Evolutionary conservation across 2,329 filamentous ascomycete species (phyloP), one percentile per base, ranked within the genome.

Genomic region (Tympanopsis confertula): DNA sequence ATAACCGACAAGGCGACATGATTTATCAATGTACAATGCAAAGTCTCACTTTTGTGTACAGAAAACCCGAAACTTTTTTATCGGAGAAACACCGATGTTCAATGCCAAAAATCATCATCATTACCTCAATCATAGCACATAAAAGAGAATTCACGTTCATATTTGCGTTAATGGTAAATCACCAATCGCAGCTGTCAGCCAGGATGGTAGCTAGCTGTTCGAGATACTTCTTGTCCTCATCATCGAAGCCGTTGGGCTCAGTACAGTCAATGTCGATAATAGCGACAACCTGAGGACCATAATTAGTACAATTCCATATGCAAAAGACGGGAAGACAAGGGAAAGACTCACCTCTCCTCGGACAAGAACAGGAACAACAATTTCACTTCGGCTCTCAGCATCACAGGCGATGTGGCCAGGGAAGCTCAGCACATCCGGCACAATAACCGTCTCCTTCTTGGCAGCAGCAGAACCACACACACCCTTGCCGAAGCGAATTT

Each of bases 191-290:
- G 38, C 69, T 68, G 41, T 54, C 61, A 1, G 62, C 69, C 19
- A 86, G 52, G 40, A 86, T 47, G 13, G 48, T 59, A 1, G 79
- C 81, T 49, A 89, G 57, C 48, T 72, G 61, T 56, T 89, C 82
- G 41, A 91, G 55, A 46, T 72, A 72, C 42, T 52, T 55, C 56
- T 68, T 67, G 54, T 91, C 85, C 33, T 78, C 69, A 41, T 74
- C 66, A 45, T 85, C 75, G 46, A 88, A 88, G 0, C 83, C 82
- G 13, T 69, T 58, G 38, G 70, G 46, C 24, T 69, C 73, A 1
- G 78, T 74, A 51, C 85, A 89, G 55, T 91, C 85, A 18, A 89
- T 66, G 50, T 91, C 85, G 42, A 91, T 85, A 44, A 89, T 83
- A 2, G 77, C 83, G 17, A 83, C 77, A 4, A 82, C 60, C 61